Conservation (phyloP, 768 basidiomycete genomes). For the Filobasidium wieringae region DNA sequence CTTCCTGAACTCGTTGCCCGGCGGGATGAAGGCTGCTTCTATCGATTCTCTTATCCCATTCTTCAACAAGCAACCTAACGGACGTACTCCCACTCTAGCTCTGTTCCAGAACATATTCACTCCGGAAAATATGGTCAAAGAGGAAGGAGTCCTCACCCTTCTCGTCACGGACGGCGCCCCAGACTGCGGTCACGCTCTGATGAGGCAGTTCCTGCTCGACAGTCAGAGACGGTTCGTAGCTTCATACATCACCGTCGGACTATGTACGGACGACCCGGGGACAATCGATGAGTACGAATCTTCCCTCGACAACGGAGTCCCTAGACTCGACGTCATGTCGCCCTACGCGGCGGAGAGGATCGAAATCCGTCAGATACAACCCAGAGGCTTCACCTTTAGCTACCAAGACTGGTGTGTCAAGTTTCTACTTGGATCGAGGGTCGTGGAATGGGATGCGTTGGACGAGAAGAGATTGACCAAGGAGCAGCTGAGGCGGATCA, state of each 20-base stretch:
- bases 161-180: constrained; percentile 22
- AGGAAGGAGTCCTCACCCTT: constrained; percentile 18
- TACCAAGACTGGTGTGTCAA: constrained; percentile 20
- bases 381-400: constrained; percentile 14
- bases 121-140: constrained; percentile 13
- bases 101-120: constrained; percentile 18
- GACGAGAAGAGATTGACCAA: constrained; percentile 17
- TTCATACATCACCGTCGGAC: constrained; percentile 18
- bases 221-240: constrained; percentile 18
- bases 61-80: constrained; percentile 8
- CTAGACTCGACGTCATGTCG: constrained; percentile 21
- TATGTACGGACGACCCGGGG: constrained; percentile 20
- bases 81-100: constrained; percentile 15
- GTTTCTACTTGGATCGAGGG: constrained; percentile 15
- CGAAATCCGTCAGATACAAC: constrained; percentile 17
- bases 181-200: constrained; percentile 18
- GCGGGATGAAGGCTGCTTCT: constrained; percentile 17
- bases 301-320: constrained; percentile 19
- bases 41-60: constrained; percentile 4
- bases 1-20: constrained; percentile 16
- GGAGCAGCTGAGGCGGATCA: constrained; percentile 17
- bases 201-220: constrained; percentile 15
- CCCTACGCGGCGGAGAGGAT: constrained; percentile 17
- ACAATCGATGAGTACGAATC: constrained; percentile 18
- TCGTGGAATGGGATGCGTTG: constrained; percentile 18